These are phyloP conservation scores for Herpotrichia juniperi DNA, from an alignment of 2,329 filamentous ascomycete genomes.

Conservation along the genomic window DNA sequence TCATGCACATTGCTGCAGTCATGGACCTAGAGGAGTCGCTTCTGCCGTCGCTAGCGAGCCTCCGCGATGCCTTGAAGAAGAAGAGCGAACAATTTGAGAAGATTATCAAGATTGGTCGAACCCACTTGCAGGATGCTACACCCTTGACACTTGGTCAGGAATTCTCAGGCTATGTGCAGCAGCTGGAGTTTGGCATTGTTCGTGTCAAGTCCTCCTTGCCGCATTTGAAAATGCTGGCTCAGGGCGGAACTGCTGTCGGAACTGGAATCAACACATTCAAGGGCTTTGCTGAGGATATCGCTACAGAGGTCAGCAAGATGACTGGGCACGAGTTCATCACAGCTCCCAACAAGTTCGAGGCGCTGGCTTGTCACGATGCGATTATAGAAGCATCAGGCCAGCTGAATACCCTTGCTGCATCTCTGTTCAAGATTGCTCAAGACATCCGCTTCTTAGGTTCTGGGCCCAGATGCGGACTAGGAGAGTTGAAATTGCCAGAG, in stretches of 20 bases:
- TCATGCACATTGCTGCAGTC: slow-evolving; percentile 99
- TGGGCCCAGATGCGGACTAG: slow-evolving; percentile 92
- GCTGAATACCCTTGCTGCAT: slow-evolving; percentile 89
- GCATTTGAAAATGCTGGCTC: slow-evolving; percentile 83
- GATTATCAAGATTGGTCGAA: slow-evolving; percentile 99
- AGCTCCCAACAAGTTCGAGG: slow-evolving; percentile 98
- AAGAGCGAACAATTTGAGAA: slow-evolving; percentile 90
- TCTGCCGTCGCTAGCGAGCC: slow-evolving; percentile 79
- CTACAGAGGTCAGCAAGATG: slow-evolving; percentile 87
- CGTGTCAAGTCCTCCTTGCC: slow-evolving; percentile 83
- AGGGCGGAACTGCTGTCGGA: slow-evolving; percentile 95
- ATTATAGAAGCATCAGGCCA: slow-evolving; percentile 92
- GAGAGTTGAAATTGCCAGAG: slow-evolving; percentile 91
- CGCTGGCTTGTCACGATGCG: slow-evolving; percentile 93
- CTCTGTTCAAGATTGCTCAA: slow-evolving; percentile 97
- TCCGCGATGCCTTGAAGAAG: slow-evolving; percentile 82
- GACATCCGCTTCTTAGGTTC: slow-evolving; percentile 97
- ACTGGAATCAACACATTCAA: slow-evolving; percentile 97
- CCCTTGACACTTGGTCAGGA: slow-evolving; percentile 95
- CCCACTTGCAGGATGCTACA: slow-evolving; percentile 96
- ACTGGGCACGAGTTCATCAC: slow-evolving; percentile 94
- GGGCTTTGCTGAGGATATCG: slow-evolving; percentile 93
- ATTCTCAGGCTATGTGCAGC: slow-evolving; percentile 95
- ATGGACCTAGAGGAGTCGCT: slow-evolving; percentile 88
- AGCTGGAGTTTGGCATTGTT: slow-evolving; percentile 89